Evolutionary conservation across 148 eudicot species (phyloP).

Genomic region (Camellia lanceoleosa): DNA sequence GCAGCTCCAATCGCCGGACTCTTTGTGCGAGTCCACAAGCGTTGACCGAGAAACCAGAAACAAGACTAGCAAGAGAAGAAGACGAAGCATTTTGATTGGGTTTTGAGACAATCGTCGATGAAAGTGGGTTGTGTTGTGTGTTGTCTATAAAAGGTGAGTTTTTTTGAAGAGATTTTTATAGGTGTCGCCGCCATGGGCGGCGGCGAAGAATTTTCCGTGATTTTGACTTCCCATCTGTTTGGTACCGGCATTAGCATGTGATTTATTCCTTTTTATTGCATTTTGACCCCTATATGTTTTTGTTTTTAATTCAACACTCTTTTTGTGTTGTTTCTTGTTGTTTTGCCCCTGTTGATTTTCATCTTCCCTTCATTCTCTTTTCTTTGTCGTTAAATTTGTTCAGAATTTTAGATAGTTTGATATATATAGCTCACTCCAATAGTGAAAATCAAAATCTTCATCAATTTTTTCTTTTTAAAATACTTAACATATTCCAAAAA

Average conservation of each 20-base stretch:
- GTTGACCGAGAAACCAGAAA: slow-evolving; percentile 11
- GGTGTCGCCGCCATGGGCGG: slow-evolving; percentile 9
- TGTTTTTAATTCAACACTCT: background rate
- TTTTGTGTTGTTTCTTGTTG: background rate
- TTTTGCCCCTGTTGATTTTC: background rate
- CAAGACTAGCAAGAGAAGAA: background rate
- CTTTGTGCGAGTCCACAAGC: slow-evolving; percentile 50
- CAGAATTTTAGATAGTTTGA: too few relatives aligned
- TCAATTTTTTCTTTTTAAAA: too few relatives aligned
- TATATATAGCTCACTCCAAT: too few relatives aligned
- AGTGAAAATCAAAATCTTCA: too few relatives aligned
- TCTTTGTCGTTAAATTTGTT: too few relatives aligned
- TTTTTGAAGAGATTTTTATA: background rate
- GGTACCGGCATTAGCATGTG: background rate
- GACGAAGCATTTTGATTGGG: slow-evolving; percentile 14
- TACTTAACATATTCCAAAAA: too few relatives aligned
- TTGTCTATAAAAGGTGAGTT: background rate
- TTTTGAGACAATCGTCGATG: background rate
- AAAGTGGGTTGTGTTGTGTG: background rate
- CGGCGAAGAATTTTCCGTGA: background rate
- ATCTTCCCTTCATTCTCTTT: too few relatives aligned
- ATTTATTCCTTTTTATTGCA: background rate
- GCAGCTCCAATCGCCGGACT: slow-evolving; percentile 86
- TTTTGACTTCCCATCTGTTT: background rate
- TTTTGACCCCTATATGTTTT: background rate